A percentile compares a stretch with the other conserved stretches of the same genome.
Evolutionary conservation across 1,284 basidiomycete species (phyloP).

Genomic region (Fomitopsis palustris): DNA sequence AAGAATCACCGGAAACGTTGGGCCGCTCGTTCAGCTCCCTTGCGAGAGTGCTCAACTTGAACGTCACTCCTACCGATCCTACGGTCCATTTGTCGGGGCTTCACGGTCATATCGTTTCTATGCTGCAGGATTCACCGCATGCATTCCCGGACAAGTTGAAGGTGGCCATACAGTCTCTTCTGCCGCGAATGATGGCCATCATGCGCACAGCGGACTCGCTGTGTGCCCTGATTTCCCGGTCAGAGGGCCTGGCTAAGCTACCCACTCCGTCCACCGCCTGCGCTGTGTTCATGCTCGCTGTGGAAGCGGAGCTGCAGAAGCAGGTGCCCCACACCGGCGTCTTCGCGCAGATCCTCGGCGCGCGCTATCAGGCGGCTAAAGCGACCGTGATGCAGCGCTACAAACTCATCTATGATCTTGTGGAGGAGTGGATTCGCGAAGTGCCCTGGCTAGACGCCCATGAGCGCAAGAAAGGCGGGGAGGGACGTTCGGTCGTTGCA

Average conservation of each 20-base stretch:
- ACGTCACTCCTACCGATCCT: constrained; percentile 42
- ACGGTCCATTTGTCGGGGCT: constrained; percentile 41
- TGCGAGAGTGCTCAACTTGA: constrained; percentile 42
- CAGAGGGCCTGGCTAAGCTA: constrained; percentile 34
- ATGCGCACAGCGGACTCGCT: constrained; percentile 55
- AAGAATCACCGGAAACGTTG: constrained; percentile 48
- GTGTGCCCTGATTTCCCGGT: constrained; percentile 45
- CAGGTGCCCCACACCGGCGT: constrained; percentile 50
- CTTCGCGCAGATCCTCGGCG: constrained; percentile 52
- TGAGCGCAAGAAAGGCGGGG: constrained; percentile 31
- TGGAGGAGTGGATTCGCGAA: constrained; percentile 56
- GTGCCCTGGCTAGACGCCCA: constrained; percentile 62
- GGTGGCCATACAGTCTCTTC: constrained; percentile 37
- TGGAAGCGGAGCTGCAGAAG: constrained; percentile 62
- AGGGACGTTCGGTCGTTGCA: constrained; percentile 51
- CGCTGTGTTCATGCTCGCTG: constrained; percentile 64
- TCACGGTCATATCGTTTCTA: constrained; percentile 42
- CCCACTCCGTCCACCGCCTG: constrained; percentile 55
- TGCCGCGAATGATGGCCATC: constrained; percentile 38
- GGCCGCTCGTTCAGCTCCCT: constrained; percentile 54
- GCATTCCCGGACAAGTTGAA: constrained; percentile 36
- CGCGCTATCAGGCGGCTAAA: constrained; percentile 45
- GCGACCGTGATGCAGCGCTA: constrained; percentile 64
- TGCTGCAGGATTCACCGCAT: constrained; percentile 23
- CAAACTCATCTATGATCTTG: constrained; percentile 54